Percentiles rank a stretch among this genome's conserved stretches.
phyloP scores from a whole-genome alignment of 192 early-diverging fungal species.

The Rhizoclosmatium globosum region DNA sequence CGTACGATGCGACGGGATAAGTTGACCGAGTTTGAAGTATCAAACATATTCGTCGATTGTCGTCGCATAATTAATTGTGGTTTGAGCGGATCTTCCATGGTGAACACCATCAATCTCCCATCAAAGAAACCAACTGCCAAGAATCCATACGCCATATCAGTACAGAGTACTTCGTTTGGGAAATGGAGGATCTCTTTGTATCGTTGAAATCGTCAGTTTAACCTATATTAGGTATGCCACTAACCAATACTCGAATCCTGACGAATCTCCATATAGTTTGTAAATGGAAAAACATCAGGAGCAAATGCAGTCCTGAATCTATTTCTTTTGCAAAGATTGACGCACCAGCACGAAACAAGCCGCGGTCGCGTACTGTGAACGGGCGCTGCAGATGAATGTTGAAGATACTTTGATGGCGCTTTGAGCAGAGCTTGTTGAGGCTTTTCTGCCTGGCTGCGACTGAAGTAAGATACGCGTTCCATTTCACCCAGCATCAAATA shows the following conservation, averaged over 20 bases:
- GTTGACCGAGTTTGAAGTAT: conserved; percentile 32
- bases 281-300: conserved; percentile 31
- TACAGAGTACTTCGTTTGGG: conserved; percentile 17
- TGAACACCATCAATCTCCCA: conserved; percentile 6
- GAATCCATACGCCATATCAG: conserved; percentile 30
- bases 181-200: conserved; percentile 1
- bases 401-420: neutral
- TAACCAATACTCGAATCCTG: neutral
- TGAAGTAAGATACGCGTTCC: conserved; percentile 5
- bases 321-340: neutral
- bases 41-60: neutral
- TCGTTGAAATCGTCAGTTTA: no score
- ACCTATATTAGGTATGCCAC: no score
- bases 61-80: conserved; percentile 5
- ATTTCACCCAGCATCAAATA: conserved; percentile 11
- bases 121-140: conserved; percentile 29
- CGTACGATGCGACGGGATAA: conserved; percentile 2
- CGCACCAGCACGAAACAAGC: conserved; percentile 1
- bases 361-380: neutral
- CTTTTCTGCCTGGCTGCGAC: neutral
- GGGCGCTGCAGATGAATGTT: conserved; percentile 25
- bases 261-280: conserved; percentile 1
- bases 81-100: neutral
- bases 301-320: neutral
- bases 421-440: neutral